A percentile compares a stretch with the other conserved stretches of the same genome.
Evolutionary conservation across 2,329 filamentous ascomycete species (phyloP).

Genomic region (Colletotrichum endophyticum): DNA sequence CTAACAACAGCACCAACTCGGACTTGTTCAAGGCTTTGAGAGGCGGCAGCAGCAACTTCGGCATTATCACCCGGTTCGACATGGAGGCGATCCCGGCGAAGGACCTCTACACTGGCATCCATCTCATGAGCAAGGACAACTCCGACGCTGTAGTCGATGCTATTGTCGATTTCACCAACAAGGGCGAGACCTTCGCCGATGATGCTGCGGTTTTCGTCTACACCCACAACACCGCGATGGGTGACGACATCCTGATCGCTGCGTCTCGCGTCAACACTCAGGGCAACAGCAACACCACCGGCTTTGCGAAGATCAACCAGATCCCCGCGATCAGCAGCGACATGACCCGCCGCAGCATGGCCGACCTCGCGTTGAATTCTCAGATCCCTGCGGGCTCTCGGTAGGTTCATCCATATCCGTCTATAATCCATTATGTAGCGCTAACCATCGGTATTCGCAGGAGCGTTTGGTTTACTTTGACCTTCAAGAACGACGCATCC

Average conservation of each 20-base stretch:
- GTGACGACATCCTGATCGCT: constrained; percentile 17
- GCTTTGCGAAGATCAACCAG: background rate
- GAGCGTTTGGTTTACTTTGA: constrained; percentile 26
- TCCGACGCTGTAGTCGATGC: constrained; percentile 23
- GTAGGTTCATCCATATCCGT: background rate
- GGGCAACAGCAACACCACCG: background rate
- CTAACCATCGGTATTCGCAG: constrained; percentile 25
- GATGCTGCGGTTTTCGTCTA: constrained; percentile 32
- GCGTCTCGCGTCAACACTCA: constrained; percentile 24
- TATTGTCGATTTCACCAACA: constrained; percentile 47
- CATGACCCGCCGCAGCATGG: background rate
- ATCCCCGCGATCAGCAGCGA: background rate
- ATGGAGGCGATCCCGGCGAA: constrained; percentile 19
- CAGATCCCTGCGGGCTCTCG: background rate
- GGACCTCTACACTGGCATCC: constrained; percentile 15
- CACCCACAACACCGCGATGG: constrained; percentile 19
- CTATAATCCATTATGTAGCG: no score
- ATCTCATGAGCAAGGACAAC: constrained; percentile 15
- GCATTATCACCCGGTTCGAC: constrained; percentile 41
- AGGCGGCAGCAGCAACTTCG: constrained; percentile 55
- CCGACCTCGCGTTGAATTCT: background rate
- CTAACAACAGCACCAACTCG: constrained; percentile 34
- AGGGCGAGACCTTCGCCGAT: constrained; percentile 30
- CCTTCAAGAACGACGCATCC: constrained; percentile 4
- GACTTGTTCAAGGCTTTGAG: constrained; percentile 54